Conservation (phyloP, 2,329 filamentous ascomycete species). For the Xylaria sp. region DNA sequence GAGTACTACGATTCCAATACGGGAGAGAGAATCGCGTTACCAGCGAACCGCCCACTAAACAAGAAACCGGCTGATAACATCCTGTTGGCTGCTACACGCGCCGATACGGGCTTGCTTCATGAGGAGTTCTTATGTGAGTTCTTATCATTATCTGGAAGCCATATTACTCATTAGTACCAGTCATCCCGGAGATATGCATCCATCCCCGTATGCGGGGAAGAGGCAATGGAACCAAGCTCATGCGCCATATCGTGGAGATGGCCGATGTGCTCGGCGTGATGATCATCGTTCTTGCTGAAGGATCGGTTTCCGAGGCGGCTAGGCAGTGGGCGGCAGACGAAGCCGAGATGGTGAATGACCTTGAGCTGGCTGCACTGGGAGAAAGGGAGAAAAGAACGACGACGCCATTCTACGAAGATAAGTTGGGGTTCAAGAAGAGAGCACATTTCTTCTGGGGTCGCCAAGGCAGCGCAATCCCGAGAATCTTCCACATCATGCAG, state of each 20-base stretch:
- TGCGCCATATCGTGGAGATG: slow-evolving; percentile 34
- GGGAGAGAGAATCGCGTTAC: slow-evolving; percentile 29
- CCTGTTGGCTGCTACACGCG: slow-evolving; percentile 35
- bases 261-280: slow-evolving; percentile 31
- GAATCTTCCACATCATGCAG: slow-evolving; percentile 39
- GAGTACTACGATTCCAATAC: slow-evolving; percentile 27
- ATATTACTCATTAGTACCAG: slow-evolving; percentile 26
- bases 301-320: slow-evolving; percentile 34
- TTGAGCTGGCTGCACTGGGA: slow-evolving; percentile 23
- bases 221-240: slow-evolving; percentile 34
- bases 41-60: slow-evolving; percentile 33
- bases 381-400: slow-evolving; percentile 26
- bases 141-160: background rate
- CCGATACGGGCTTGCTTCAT: slow-evolving; percentile 33
- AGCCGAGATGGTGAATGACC: slow-evolving; percentile 24
- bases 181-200: slow-evolving; percentile 36
- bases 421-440: slow-evolving; percentile 33
- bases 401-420: slow-evolving; percentile 32
- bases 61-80: slow-evolving; percentile 33
- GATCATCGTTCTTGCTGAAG: slow-evolving; percentile 35
- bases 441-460: slow-evolving; percentile 39
- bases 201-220: slow-evolving; percentile 29
- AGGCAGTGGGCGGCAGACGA: slow-evolving; percentile 30
- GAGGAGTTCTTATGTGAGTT: slow-evolving; percentile 37
- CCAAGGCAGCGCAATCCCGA: slow-evolving; percentile 30